Conservation (phyloP, 208 protist genomes). For the Trypanosoma conorhini region DNA sequence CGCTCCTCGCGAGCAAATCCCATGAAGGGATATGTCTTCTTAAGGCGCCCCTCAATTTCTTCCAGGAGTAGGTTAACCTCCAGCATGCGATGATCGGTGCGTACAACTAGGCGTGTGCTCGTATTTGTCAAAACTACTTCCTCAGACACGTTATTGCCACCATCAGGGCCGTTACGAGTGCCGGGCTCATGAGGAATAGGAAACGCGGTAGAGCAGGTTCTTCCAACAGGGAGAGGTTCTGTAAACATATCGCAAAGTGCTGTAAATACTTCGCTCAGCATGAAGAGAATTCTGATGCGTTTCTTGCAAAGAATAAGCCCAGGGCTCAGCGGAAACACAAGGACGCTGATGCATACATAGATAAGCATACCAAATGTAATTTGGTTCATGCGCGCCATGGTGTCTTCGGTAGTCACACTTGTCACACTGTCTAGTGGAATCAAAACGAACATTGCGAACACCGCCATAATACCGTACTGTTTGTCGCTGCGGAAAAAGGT, state of each 20-base stretch:
- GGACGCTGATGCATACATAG: slow-evolving; percentile 78
- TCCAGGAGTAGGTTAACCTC: slow-evolving; percentile 45
- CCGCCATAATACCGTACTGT: slow-evolving; percentile 83
- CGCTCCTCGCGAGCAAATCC: slow-evolving; percentile 78
- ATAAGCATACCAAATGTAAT: slow-evolving; percentile 92
- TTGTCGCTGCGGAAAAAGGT: slow-evolving; percentile 84
- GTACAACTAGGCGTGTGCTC: slow-evolving; percentile 12
- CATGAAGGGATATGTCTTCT: slow-evolving; percentile 74
- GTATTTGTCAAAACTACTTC: not conserved
- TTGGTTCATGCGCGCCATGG: slow-evolving; percentile 86
- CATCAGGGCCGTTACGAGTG: not conserved
- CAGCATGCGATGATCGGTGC: slow-evolving; percentile 47
- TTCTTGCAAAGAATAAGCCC: slow-evolving; percentile 74
- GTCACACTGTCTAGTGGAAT: slow-evolving; percentile 73
- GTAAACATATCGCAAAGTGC: slow-evolving; percentile 68
- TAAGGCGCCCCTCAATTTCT: slow-evolving; percentile 61
- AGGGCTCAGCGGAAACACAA: slow-evolving; percentile 77
- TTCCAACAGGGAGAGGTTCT: slow-evolving; percentile 30
- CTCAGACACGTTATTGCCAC: not conserved
- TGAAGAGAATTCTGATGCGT: slow-evolving; percentile 70
- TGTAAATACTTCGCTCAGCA: slow-evolving; percentile 49
- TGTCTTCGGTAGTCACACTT: slow-evolving; percentile 56
- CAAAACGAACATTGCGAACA: slow-evolving; percentile 90
- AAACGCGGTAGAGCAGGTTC: not conserved
- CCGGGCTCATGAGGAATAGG: not conserved